Base-by-base conservation (phyloP, 495 filamentous ascomycete species). In the Aspergillus indologenus region DNA sequence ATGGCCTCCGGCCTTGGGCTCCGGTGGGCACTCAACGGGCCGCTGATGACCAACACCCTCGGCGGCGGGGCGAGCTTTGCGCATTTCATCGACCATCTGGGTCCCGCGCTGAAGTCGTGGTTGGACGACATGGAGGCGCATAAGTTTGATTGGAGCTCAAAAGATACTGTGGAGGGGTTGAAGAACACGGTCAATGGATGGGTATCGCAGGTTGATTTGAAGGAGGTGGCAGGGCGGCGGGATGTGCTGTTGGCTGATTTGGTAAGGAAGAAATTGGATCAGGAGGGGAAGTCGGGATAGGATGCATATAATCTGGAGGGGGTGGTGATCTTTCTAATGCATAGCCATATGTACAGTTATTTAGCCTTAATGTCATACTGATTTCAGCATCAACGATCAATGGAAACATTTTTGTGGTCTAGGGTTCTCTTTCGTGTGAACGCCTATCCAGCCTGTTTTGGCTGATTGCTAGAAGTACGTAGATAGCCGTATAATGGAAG, bases 1-100 rank as follows among this genome's bases (percentile, higher is more conserved):
- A 56, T 74, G 46, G 65, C 70, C 31, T 64, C 66, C 15, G 71
- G 70, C 15, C 74, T 78, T 62, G 79, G 81, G 8, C 71, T 78
- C 1, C 59, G 79, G 40, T 83, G 80, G 81, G 69, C 73, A 0
- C 64, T 81, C n/a, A 68, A 70, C 14, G 79, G 80, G 0, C 77
- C 78, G 1, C 77, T 83, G 52, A 77, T 72, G 58, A 75, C 75
- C 21, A 81, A 83, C 62, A 68, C 73, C 51, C 73, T 79, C 18
- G 79, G 77, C 17, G 80, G 81, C 19, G 79, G 79, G 24, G 68
- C 68, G 14, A 66, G 21, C 23, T 64, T 64, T 50, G 24, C 11
- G 1, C 62, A 64, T 58, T 64, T 65, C 26, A 60, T 65, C 45
- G 51, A 62, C 5, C 63, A 65, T 15, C 24, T 65, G 15, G 60